Conservation (phyloP, 1,284 basidiomycete genomes). For the Ustilago tritici region DNA sequence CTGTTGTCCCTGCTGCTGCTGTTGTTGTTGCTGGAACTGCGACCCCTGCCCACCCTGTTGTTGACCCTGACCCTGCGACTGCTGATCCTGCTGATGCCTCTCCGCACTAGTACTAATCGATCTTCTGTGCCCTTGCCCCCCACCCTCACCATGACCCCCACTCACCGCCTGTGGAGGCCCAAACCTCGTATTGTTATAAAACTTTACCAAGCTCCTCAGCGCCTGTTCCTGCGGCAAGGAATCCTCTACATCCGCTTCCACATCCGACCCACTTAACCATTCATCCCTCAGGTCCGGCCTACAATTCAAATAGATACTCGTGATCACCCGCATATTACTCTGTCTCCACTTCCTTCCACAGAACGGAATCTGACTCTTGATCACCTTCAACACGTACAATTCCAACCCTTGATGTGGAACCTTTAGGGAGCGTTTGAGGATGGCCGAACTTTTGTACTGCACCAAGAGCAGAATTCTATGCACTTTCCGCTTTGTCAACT, state of each 20-base stretch:
- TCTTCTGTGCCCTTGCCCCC: slow-evolving; percentile 50
- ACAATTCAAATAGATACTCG: slow-evolving; percentile 96
- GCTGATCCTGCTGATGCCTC: slow-evolving; percentile 26
- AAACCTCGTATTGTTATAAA: slow-evolving; percentile 74
- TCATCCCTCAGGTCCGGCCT: slow-evolving; percentile 95
- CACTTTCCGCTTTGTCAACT: slow-evolving; percentile 92
- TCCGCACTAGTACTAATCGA: slow-evolving; percentile 52
- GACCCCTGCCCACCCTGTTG: slow-evolving; percentile 7
- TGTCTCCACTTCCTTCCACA: slow-evolving; percentile 98
- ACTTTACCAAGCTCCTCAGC: slow-evolving; percentile 91
- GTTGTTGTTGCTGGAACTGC: slow-evolving; percentile 25
- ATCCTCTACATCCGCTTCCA: slow-evolving; percentile 85
- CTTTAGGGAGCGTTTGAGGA: slow-evolving; percentile 88
- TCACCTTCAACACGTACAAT: slow-evolving; percentile 94
- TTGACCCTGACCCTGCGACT: slow-evolving; percentile 11
- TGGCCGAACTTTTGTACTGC: slow-evolving; percentile 93
- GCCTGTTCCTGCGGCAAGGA: slow-evolving; percentile 90
- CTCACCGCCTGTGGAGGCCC: slow-evolving; percentile 32
- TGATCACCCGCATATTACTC: slow-evolving; percentile 99
- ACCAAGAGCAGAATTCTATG: slow-evolving; percentile 96
- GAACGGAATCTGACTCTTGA: slow-evolving; percentile 98
- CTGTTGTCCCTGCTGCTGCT: slow-evolving; percentile 19
- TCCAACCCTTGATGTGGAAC: slow-evolving; percentile 95
- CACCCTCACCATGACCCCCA: slow-evolving; percentile 44
- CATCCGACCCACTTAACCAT: slow-evolving; percentile 93